These are phyloP conservation scores for Termitomyces sp. DNA, from an alignment of 768 basidiomycete genomes.

Conservation along the genomic window DNA sequence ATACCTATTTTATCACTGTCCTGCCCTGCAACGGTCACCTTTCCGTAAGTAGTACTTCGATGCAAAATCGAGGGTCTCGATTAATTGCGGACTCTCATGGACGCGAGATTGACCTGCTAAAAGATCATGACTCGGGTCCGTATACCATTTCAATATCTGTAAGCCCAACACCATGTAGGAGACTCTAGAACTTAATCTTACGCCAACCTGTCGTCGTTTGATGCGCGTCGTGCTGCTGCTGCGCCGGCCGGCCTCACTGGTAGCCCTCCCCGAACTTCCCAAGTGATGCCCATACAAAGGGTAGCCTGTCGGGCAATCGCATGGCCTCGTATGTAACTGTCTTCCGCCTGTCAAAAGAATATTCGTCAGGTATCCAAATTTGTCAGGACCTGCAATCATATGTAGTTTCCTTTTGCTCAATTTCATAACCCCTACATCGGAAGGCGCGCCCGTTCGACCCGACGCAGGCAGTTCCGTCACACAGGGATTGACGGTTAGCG, in stretches of 20 bases:
- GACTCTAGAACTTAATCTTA: not conserved
- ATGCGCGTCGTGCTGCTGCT: not conserved
- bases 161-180: not conserved
- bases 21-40: not conserved
- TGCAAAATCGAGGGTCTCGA: not conserved
- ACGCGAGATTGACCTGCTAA: not conserved
- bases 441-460: not conserved
- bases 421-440: not conserved
- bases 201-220: not conserved
- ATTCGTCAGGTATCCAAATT: not conserved
- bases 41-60: not conserved
- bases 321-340: too few species aligned
- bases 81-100: not conserved
- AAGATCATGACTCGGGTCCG: conserved; percentile 1
- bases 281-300: too few species aligned
- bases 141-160: not conserved
- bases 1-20: not conserved
- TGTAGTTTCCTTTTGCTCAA: not conserved
- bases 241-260: not conserved
- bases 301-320: too few species aligned
- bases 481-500: too few species aligned
- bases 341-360: not conserved
- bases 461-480: not conserved
- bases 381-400: not conserved
- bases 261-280: too few species aligned